phyloP scores from a whole-genome alignment of 75 land plant genomes.

The Cunninghamia lanceolata region DNA sequence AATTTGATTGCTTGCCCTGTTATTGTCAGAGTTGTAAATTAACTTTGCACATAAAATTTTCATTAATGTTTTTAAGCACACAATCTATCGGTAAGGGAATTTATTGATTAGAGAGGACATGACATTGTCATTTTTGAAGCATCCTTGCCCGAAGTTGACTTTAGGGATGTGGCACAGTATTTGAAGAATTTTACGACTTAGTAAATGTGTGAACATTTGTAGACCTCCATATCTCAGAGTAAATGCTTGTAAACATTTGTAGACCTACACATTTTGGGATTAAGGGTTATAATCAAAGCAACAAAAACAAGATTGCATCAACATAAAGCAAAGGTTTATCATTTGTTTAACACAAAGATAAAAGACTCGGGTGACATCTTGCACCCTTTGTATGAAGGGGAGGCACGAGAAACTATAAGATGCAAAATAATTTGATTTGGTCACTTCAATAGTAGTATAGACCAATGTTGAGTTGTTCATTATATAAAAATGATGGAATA shows the following conservation, averaged over 20 bases:
- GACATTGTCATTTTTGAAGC: background rate
- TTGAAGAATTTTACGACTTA: background rate
- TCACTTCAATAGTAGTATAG: background rate
- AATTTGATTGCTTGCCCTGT: background rate
- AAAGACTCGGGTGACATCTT: background rate
- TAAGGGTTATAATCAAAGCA: background rate
- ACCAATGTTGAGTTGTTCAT: too few species aligned
- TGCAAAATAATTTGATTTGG: background rate
- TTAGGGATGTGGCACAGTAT: background rate
- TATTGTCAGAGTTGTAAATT: background rate
- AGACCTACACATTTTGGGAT: background rate
- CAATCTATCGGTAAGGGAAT: too few species aligned
- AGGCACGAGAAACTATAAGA: background rate
- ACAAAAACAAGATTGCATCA: background rate
- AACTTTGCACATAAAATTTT: background rate
- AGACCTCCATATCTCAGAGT: background rate
- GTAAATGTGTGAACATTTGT: background rate
- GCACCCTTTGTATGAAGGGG: background rate
- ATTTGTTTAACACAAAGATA: background rate
- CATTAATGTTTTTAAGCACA: background rate
- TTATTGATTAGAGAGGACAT: background rate
- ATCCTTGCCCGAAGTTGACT: background rate
- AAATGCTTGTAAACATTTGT: background rate
- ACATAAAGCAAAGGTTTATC: background rate
- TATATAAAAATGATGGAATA: background rate